phyloP scores from a whole-genome alignment of 768 basidiomycete species.

The Paxillus involutus region DNA sequence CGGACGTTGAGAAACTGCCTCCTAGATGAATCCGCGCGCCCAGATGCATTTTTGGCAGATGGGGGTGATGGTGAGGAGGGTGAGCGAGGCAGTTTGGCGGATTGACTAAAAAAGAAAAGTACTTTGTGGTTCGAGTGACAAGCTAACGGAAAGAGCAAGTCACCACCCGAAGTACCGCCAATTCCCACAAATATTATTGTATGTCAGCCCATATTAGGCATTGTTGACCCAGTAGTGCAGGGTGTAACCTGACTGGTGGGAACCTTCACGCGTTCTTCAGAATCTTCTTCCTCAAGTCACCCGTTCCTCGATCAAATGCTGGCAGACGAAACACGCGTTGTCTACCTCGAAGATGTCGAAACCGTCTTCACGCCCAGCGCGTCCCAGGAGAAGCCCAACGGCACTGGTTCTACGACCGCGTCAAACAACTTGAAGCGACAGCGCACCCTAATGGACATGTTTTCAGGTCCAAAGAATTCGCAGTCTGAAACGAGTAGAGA shows the following conservation, averaged over 20 bases:
- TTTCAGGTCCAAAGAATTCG: conserved; percentile 37
- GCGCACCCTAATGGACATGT: conserved; percentile 66
- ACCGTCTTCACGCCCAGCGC: conserved; percentile 15
- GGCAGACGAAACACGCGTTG: conserved; percentile 26
- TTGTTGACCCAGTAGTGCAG: not conserved
- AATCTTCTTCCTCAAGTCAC: conserved; percentile 1
- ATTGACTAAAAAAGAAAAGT: conserved; percentile 6
- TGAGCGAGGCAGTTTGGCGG: conserved; percentile 74
- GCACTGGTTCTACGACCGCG: conserved; percentile 14
- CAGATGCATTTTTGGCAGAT: conserved; percentile 48
- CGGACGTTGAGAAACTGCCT: conserved; percentile 35
- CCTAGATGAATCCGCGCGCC: conserved; percentile 48
- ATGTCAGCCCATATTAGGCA: conserved; percentile 12
- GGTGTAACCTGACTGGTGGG: not conserved
- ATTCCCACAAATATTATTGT: no score
- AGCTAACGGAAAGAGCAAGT: not conserved
- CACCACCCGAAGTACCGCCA: no score
- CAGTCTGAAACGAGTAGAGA: conserved; percentile 20
- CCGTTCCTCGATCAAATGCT: conserved; percentile 12
- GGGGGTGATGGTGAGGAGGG: conserved; percentile 77
- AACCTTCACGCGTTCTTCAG: not conserved
- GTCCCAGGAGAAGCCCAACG: conserved; percentile 21
- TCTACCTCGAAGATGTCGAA: conserved; percentile 51
- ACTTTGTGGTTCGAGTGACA: not conserved
- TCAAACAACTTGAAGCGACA: conserved; percentile 49